These are phyloP conservation scores for Phalaenopsis aphrodite DNA, from an alignment of 106 monocot genomes.

Conservation along the genomic window DNA sequence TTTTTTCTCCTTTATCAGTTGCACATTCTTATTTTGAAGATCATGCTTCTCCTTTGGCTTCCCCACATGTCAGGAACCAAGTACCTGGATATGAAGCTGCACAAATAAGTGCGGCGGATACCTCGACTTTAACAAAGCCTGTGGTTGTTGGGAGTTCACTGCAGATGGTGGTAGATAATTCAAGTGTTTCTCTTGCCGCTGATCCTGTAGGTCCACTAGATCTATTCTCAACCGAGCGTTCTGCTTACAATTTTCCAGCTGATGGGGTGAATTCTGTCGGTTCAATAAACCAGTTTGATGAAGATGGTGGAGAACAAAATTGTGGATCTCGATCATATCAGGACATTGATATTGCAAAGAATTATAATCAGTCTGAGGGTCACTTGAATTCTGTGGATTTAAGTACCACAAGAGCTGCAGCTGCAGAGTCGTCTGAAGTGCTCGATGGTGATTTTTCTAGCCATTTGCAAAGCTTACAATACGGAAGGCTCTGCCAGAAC, in stretches of 20 bases:
- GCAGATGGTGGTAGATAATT: conserved; percentile 34
- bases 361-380: conserved; percentile 22
- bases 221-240: conserved; percentile 39
- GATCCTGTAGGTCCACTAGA: conserved; percentile 64
- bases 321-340: conserved; percentile 10
- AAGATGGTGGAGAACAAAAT: conserved; percentile 23
- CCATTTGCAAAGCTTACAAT: conserved; percentile 65
- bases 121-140: conserved; percentile 26
- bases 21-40: conserved; percentile 23
- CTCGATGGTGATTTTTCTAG: conserved; percentile 54
- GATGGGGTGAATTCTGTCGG: conserved; percentile 32
- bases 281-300: conserved; percentile 29
- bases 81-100: conserved; percentile 30
- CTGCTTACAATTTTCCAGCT: conserved; percentile 26
- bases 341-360: conserved; percentile 25
- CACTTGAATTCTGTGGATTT: neutral
- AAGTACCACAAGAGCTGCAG: conserved; percentile 13
- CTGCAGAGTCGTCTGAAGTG: conserved; percentile 24
- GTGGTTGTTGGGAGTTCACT: conserved; percentile 31
- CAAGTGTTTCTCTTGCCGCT: conserved; percentile 41
- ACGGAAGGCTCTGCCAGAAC: conserved; percentile 64
- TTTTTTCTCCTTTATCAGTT: conserved; percentile 21
- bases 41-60: conserved; percentile 8
- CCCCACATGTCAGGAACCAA: conserved; percentile 13
- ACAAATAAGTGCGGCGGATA: neutral